A percentile compares a stretch with the other conserved stretches of the same genome.
Evolutionary conservation across 768 basidiomycete genomes (phyloP).

Genomic region (Fomitopsis serialis): DNA sequence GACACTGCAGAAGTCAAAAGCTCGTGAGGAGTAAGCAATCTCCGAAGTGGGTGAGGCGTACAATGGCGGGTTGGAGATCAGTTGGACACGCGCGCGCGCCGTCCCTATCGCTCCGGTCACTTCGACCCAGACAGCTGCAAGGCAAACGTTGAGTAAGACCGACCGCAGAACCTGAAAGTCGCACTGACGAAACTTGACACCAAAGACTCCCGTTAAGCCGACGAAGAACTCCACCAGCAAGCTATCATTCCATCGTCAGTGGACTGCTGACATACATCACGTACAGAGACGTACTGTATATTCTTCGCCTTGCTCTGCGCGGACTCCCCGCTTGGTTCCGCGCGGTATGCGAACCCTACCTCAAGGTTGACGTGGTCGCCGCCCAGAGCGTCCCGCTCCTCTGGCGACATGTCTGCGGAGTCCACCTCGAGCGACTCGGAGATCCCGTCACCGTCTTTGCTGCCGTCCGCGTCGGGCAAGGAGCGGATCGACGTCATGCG

Average conservation of each 20-base stretch:
- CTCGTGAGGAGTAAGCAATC: conserved; percentile 19
- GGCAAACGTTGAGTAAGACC: conserved; percentile 7
- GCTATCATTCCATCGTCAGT: conserved; percentile 7
- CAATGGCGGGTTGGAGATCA: conserved; percentile 70
- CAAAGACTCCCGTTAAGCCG: conserved; percentile 39
- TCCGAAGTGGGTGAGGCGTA: background rate
- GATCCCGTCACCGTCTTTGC: conserved; percentile 25
- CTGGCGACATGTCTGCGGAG: conserved; percentile 4
- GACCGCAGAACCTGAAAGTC: background rate
- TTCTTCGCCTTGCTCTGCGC: conserved; percentile 40
- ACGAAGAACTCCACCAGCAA: conserved; percentile 68
- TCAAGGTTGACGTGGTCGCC: conserved; percentile 62
- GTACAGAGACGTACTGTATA: conserved; percentile 33
- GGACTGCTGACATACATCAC: background rate
- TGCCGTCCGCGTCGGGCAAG: conserved; percentile 37
- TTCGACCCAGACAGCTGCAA: conserved; percentile 63
- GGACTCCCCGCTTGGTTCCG: conserved; percentile 38
- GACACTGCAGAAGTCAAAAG: conserved; percentile 29
- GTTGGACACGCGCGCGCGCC: conserved; percentile 61
- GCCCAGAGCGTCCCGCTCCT: conserved; percentile 26
- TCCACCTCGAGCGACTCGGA: conserved; percentile 6
- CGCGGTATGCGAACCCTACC: conserved; percentile 62
- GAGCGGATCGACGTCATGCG: conserved; percentile 66
- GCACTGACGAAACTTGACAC: conserved; percentile 23
- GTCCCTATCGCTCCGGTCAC: conserved; percentile 61